Conservation (phyloP, 2,329 filamentous ascomycete species). For the Alternaria arborescens region DNA sequence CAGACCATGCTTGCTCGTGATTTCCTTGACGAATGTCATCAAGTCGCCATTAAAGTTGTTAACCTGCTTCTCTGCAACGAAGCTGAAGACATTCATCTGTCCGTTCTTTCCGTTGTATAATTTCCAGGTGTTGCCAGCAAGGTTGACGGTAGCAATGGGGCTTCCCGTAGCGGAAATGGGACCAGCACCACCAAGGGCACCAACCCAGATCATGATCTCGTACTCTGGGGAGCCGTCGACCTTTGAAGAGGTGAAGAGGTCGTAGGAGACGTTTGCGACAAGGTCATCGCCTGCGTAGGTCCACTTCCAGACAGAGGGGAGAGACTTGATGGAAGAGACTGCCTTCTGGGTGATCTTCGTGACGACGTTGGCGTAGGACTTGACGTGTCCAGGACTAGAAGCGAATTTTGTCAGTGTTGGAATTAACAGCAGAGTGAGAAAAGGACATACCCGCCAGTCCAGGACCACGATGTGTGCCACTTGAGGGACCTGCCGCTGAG, state of each 20-base stretch:
- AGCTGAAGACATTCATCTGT: slow-evolving; percentile 68
- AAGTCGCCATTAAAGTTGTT: slow-evolving; percentile 66
- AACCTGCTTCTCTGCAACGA: slow-evolving; percentile 60
- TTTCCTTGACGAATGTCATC: slow-evolving; percentile 65
- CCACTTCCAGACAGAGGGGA: slow-evolving; percentile 59
- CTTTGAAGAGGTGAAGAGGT: slow-evolving; percentile 65
- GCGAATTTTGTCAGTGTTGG: slow-evolving; percentile 7
- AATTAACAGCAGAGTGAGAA: neutral
- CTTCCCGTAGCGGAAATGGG: slow-evolving; percentile 66
- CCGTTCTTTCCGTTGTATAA: slow-evolving; percentile 70
- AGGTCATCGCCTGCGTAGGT: slow-evolving; percentile 59
- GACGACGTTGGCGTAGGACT: slow-evolving; percentile 56
- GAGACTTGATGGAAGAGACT: slow-evolving; percentile 51
- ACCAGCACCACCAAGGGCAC: slow-evolving; percentile 64
- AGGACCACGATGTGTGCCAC: slow-evolving; percentile 58
- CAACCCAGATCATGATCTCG: slow-evolving; percentile 74
- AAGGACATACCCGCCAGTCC: slow-evolving; percentile 50
- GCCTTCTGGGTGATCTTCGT: slow-evolving; percentile 45
- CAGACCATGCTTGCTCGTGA: slow-evolving; percentile 60
- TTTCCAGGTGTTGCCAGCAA: slow-evolving; percentile 65
- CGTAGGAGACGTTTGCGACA: slow-evolving; percentile 68
- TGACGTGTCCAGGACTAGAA: slow-evolving; percentile 46
- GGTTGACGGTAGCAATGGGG: slow-evolving; percentile 62
- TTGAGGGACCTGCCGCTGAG: slow-evolving; percentile 49
- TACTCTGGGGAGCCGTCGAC: slow-evolving; percentile 60